phyloP scores from a whole-genome alignment of 2,329 filamentous ascomycete genomes.

The Curvularia lunata region DNA sequence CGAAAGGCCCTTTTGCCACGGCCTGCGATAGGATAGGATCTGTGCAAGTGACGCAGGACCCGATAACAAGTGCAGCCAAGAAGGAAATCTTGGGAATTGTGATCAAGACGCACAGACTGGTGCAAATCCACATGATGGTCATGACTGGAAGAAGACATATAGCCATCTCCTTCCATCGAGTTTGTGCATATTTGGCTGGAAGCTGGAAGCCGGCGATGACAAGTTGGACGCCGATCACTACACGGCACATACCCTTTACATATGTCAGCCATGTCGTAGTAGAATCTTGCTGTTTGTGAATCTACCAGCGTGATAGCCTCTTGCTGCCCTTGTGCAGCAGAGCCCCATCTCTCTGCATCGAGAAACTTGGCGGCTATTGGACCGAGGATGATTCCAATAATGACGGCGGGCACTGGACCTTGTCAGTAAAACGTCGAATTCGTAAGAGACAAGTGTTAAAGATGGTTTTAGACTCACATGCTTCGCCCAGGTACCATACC shows the following conservation, averaged over 20 bases:
- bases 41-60: constrained; percentile 66
- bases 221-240: constrained; percentile 69
- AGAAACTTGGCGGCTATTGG: constrained; percentile 63
- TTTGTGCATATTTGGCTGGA: constrained; percentile 61
- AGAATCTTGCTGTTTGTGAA: background rate
- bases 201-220: constrained; percentile 68
- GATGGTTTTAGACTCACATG: constrained; percentile 49
- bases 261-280: background rate
- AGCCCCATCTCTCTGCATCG: constrained; percentile 51
- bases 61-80: constrained; percentile 60
- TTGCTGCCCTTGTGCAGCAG: constrained; percentile 40
- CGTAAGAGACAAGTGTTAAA: background rate
- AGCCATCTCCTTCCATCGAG: constrained; percentile 60
- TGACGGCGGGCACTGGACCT: constrained; percentile 50
- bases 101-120: constrained; percentile 62
- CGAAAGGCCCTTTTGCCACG: constrained; percentile 67
- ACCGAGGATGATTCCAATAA: constrained; percentile 62
- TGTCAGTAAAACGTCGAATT: constrained; percentile 1
- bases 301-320: constrained; percentile 53
- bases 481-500: constrained; percentile 62
- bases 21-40: constrained; percentile 68
- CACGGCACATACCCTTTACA: constrained; percentile 58
- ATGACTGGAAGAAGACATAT: constrained; percentile 65
- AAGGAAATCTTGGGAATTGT: constrained; percentile 63
- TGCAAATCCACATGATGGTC: constrained; percentile 68